Conservation (phyloP, 495 filamentous ascomycete species). For the Aspergillus bridgeri region DNA sequence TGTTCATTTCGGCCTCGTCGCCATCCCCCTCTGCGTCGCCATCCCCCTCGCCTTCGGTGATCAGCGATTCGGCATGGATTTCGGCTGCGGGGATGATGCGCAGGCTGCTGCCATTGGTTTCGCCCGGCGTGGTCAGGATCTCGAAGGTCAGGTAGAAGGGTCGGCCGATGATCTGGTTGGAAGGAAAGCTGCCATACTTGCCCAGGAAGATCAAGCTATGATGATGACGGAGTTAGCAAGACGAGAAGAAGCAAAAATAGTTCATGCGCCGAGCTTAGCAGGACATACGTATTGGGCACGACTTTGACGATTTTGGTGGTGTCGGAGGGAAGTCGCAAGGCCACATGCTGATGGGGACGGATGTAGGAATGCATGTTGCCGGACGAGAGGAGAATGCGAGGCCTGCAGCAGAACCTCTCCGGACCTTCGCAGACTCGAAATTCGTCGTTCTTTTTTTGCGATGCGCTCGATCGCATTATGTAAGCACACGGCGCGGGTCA, state of each 20-base stretch:
- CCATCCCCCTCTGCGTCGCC: slow-evolving; percentile 47
- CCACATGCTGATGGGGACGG: slow-evolving; percentile 60
- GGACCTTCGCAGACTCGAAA: too few relatives aligned
- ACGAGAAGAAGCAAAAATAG: background rate
- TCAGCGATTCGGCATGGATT: slow-evolving; percentile 67
- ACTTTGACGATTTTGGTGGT: slow-evolving; percentile 59
- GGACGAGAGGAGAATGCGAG: too few relatives aligned
- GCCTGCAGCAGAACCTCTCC: too few relatives aligned
- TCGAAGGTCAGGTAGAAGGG: slow-evolving; percentile 92
- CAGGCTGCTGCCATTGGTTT: slow-evolving; percentile 56
- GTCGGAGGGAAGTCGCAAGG: slow-evolving; percentile 65
- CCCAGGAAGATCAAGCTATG: slow-evolving; percentile 74
- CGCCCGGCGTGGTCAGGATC: slow-evolving; percentile 66
- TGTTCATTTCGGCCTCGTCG: slow-evolving; percentile 48
- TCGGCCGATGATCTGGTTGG: slow-evolving; percentile 80
- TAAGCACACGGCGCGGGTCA: too few relatives aligned
- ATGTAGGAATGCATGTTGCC: slow-evolving; percentile 49
- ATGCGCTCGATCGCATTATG: too few relatives aligned
- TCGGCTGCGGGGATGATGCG: slow-evolving; percentile 79
- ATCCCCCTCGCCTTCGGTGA: slow-evolving; percentile 53
- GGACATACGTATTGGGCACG: slow-evolving; percentile 73
- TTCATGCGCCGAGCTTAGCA: background rate
- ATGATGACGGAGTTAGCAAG: background rate
- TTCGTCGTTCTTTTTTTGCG: too few relatives aligned
- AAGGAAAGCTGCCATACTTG: slow-evolving; percentile 84